Conservation (phyloP, 139 green algal species). For the Monoraphidium neglectum region DNA sequence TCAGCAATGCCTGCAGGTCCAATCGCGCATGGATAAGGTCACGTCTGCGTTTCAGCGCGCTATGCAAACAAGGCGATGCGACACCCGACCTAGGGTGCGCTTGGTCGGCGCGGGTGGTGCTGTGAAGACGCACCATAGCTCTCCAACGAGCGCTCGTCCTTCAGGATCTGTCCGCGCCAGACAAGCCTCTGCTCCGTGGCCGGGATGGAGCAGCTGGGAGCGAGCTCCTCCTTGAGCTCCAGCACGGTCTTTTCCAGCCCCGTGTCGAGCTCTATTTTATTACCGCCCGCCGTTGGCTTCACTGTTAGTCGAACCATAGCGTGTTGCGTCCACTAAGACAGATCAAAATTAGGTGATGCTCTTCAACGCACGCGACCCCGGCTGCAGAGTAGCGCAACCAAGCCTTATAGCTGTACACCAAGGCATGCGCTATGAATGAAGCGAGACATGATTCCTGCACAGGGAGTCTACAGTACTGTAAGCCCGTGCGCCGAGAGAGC, state of each 20-base stretch:
- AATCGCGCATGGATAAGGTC: not conserved
- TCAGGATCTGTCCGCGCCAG: slow-evolving; percentile 93
- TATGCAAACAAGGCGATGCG: not conserved
- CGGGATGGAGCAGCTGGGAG: slow-evolving; percentile 26
- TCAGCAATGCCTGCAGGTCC: slow-evolving; percentile 60
- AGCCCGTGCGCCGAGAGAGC: too few species aligned
- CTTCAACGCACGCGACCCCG: too few species aligned
- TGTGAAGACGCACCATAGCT: slow-evolving; percentile 68
- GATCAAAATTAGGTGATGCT: too few species aligned
- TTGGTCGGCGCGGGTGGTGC: not conserved
- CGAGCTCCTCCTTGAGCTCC: slow-evolving; percentile 80
- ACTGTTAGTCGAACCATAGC: slow-evolving; percentile 11
- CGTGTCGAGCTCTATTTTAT: slow-evolving; percentile 42
- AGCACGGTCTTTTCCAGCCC: slow-evolving; percentile 42
- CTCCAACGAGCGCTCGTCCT: slow-evolving; percentile 83
- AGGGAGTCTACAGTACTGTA: too few species aligned
- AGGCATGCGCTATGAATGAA: too few species aligned
- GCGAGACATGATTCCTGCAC: too few species aligned
- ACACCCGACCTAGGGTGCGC: not conserved
- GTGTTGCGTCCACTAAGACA: too few species aligned
- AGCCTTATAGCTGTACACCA: too few species aligned
- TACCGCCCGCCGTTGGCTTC: slow-evolving; percentile 55
- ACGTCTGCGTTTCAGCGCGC: not conserved
- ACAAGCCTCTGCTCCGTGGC: slow-evolving; percentile 82
- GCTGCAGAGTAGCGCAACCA: too few species aligned